These are phyloP conservation scores for Globisporangium paroecandrum DNA, from an alignment of 352 stramenopile genomes.

Conservation along the genomic window DNA sequence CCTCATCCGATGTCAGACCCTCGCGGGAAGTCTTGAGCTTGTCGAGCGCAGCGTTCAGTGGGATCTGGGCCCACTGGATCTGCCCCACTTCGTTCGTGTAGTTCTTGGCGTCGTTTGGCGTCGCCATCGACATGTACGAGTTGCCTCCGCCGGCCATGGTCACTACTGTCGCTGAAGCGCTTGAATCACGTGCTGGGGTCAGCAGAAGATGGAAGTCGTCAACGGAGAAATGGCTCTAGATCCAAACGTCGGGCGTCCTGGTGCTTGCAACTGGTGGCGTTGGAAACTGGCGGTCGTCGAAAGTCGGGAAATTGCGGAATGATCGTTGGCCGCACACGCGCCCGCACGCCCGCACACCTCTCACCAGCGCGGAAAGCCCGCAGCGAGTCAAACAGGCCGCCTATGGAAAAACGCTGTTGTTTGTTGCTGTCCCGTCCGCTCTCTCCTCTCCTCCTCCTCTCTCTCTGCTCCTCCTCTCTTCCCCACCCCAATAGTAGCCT, in stretches of 20 bases:
- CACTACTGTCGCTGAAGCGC: conserved; percentile 16
- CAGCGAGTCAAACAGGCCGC: conserved; percentile 9
- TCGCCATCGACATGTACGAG: conserved; percentile 78
- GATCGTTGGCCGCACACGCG: conserved; percentile 18
- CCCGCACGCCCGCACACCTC: background rate
- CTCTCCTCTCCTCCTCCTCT: background rate
- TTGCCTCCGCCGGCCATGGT: conserved; percentile 55
- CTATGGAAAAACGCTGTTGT: background rate
- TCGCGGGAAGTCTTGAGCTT: conserved; percentile 74
- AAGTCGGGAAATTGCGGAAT: conserved; percentile 72
- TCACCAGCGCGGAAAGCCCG: background rate
- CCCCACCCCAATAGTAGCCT: too few species aligned
- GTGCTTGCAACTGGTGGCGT: background rate
- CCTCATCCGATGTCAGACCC: conserved; percentile 71
- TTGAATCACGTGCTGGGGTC: conserved; percentile 7
- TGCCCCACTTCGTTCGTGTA: conserved; percentile 77
- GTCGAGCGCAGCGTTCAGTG: conserved; percentile 76
- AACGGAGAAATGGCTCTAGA: conserved; percentile 9
- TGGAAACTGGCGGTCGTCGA: conserved; percentile 23
- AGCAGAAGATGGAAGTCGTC: background rate
- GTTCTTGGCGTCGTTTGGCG: conserved; percentile 74
- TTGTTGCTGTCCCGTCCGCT: background rate
- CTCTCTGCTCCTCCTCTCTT: background rate
- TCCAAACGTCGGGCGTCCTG: conserved; percentile 8
- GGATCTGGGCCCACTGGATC: conserved; percentile 70